phyloP scores from a whole-genome alignment of 208 protist genomes.

The Lotmaria passim region DNA sequence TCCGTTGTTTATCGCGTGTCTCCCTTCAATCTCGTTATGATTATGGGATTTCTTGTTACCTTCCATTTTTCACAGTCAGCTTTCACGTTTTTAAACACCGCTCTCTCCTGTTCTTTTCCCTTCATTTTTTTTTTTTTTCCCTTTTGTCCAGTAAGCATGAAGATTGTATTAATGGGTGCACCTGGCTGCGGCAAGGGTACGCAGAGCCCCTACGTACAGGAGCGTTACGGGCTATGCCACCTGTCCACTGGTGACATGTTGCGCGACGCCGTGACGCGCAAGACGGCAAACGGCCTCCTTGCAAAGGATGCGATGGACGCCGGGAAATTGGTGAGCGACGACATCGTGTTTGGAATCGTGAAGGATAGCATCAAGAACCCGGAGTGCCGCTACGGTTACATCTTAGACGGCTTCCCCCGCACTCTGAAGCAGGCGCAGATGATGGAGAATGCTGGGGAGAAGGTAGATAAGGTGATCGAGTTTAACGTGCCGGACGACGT shows the following conservation, averaged over 20 bases:
- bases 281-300: slow-evolving; percentile 70
- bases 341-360: slow-evolving; percentile 93
- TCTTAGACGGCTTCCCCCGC: slow-evolving; percentile 96
- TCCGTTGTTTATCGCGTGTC: background rate
- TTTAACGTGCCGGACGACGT: slow-evolving; percentile 93
- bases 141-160: slow-evolving; percentile 49
- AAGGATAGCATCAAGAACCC: slow-evolving; percentile 83
- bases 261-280: slow-evolving; percentile 75
- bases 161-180: slow-evolving; percentile 91
- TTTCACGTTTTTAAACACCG: slow-evolving; percentile 1
- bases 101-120: background rate
- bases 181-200: slow-evolving; percentile 95
- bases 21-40: background rate
- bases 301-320: slow-evolving; percentile 79
- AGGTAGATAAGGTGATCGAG: slow-evolving; percentile 89
- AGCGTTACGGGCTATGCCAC: slow-evolving; percentile 93
- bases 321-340: slow-evolving; percentile 90
- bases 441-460: slow-evolving; percentile 84
- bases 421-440: slow-evolving; percentile 92
- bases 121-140: background rate
- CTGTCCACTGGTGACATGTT: slow-evolving; percentile 96
- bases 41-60: background rate
- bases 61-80: background rate
- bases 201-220: slow-evolving; percentile 86
- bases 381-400: slow-evolving; percentile 90